Evolutionary conservation across 2,329 filamentous ascomycete species (phyloP).

Genomic region (Coniochaeta prunicola): DNA sequence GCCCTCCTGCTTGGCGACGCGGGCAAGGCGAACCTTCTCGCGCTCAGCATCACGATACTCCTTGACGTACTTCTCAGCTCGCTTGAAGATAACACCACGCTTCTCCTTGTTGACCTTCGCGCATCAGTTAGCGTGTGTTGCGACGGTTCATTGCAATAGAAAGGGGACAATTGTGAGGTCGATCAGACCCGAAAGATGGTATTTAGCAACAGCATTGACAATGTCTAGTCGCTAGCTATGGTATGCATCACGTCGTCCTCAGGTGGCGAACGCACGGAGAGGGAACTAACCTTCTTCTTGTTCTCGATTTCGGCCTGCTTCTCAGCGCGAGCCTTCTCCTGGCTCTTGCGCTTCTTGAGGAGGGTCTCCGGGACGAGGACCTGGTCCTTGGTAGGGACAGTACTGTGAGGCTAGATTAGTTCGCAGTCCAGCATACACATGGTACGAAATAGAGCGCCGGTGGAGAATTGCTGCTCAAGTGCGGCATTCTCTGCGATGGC

Average conservation of each 20-base stretch:
- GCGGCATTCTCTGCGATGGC: conserved; percentile 91
- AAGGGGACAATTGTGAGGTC: too few relatives aligned
- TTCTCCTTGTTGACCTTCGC: conserved; percentile 94
- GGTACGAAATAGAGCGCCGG: conserved; percentile 67
- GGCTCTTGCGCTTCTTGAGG: conserved; percentile 99
- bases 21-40: conserved; percentile 91
- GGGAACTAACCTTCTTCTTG: conserved; percentile 75
- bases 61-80: conserved; percentile 98
- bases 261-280: conserved; percentile 11
- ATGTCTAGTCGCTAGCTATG: conserved; percentile 88
- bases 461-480: conserved; percentile 87
- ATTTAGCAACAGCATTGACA: conserved; percentile 96
- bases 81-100: conserved; percentile 98
- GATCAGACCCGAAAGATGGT: conserved; percentile 99
- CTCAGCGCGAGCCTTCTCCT: conserved; percentile 97
- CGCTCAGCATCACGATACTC: conserved; percentile 98
- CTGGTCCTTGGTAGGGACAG: conserved; percentile 89
- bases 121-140: conserved; percentile 15
- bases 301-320: conserved; percentile 71
- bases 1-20: conserved; percentile 85
- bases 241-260: conserved; percentile 73
- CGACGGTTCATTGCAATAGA: conserved; percentile 22
- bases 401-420: conserved; percentile 71
- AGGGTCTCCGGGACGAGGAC: conserved; percentile 98
- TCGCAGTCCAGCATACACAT: conserved; percentile 60